These are phyloP conservation scores for Plasmodium knowlesi DNA, from an alignment of 169 alveolate genomes.

Conservation along the genomic window DNA sequence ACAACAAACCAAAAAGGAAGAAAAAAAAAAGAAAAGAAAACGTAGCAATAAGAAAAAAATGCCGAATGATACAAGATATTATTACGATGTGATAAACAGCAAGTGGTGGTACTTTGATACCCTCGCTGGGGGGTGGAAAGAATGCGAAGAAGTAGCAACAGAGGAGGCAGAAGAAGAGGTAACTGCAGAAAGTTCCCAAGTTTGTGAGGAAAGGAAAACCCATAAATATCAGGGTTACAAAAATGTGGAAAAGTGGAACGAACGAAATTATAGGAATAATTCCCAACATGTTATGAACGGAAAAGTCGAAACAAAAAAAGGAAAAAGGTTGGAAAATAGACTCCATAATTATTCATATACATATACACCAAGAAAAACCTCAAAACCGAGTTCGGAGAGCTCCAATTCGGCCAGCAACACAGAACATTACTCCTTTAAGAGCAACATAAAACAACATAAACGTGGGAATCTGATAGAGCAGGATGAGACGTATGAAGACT, in stretches of 20 bases:
- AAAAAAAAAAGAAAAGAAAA: background rate
- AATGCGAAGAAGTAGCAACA: background rate
- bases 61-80: constrained; percentile 33
- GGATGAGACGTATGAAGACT: constrained; percentile 2
- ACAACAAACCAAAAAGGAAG: background rate
- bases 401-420: background rate
- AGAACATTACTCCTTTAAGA: constrained; percentile 5
- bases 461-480: background rate
- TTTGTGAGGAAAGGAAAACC: background rate
- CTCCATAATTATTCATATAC: background rate
- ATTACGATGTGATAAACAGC: constrained; percentile 31
- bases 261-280: background rate
- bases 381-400: background rate
- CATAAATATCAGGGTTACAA: background rate
- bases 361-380: background rate
- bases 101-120: constrained; percentile 68
- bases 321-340: background rate
- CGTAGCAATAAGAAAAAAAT: background rate
- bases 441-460: background rate
- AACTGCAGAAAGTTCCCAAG: background rate
- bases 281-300: constrained; percentile 4
- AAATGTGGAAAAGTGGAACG: background rate
- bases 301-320: background rate
- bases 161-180: constrained; percentile 1
- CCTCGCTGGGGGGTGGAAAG: constrained; percentile 43